These are phyloP conservation scores for Hsuehochloa calcarea DNA, from an alignment of 176 grass and related monocot species.

Conservation along the genomic window DNA sequence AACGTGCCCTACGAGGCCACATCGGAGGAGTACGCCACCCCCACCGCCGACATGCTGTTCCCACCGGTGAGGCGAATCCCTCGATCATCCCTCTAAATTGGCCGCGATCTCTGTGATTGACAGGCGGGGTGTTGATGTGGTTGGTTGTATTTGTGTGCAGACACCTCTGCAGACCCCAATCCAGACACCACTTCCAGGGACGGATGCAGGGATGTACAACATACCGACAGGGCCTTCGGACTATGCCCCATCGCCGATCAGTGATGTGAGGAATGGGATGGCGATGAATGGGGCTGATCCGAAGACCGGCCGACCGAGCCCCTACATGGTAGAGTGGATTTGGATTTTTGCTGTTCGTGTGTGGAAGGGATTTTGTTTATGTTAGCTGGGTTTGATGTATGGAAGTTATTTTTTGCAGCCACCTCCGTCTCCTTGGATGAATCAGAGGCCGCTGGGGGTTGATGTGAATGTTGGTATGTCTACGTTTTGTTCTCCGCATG, in stretches of 20 bases:
- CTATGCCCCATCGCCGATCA: constrained; percentile 81
- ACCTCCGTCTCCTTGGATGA: constrained; percentile 79
- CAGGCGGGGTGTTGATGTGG: neutral
- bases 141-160: constrained; percentile 32
- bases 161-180: constrained; percentile 81
- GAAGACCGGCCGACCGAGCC: constrained; percentile 60
- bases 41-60: constrained; percentile 83
- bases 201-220: constrained; percentile 72
- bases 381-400: constrained; percentile 22
- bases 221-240: constrained; percentile 82
- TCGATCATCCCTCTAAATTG: neutral
- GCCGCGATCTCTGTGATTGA: constrained; percentile 8
- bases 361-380: neutral
- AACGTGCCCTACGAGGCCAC: constrained; percentile 94
- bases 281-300: constrained; percentile 48
- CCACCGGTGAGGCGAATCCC: constrained; percentile 52
- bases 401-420: constrained; percentile 42
- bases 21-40: constrained; percentile 94
- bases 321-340: constrained; percentile 65
- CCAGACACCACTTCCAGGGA: constrained; percentile 68
- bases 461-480: constrained; percentile 86
- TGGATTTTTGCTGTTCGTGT: neutral
- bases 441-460: constrained; percentile 68
- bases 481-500: constrained; percentile 1
- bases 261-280: constrained; percentile 64